A percentile compares a stretch with the other conserved stretches of the same genome.
Evolutionary conservation across 2,329 filamentous ascomycete species (phyloP).

Genomic region (Fusarium ambrosium): DNA sequence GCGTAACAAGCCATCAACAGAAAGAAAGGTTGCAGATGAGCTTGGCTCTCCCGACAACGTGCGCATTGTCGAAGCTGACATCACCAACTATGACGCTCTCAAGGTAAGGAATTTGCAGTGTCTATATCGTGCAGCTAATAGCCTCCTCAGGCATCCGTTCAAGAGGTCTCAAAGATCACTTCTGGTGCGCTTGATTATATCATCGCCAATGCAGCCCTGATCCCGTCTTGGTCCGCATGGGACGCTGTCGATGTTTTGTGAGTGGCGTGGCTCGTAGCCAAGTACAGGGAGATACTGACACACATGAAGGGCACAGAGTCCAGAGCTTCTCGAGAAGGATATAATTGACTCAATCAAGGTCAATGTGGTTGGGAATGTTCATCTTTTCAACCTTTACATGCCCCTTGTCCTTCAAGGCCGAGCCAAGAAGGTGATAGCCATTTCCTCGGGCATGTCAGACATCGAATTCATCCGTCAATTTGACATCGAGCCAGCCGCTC

Average conservation of each 20-base stretch:
- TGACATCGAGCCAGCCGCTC: not conserved
- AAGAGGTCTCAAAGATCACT: not conserved
- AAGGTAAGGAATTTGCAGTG: not conserved
- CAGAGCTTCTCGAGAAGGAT: not conserved
- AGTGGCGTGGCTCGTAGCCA: not conserved
- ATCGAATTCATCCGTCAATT: not conserved
- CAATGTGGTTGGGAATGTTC: not conserved
- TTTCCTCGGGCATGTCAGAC: not conserved
- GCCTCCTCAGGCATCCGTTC: not conserved
- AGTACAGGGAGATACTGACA: not conserved
- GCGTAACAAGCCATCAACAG: not conserved
- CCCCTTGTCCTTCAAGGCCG: not conserved
- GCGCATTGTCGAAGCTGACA: not conserved
- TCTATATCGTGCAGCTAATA: not conserved
- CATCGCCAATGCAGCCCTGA: not conserved
- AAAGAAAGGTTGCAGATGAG: not conserved
- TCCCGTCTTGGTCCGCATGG: not conserved
- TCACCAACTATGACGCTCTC: not conserved
- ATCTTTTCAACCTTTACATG: not conserved
- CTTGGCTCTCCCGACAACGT: not conserved
- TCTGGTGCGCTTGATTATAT: not conserved
- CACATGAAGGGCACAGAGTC: not conserved
- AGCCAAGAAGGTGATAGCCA: not conserved
- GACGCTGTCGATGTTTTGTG: not conserved
- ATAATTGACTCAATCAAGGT: not conserved